These are phyloP conservation scores for Lactifluus echinatus DNA, from an alignment of 768 basidiomycete species.

Conservation along the genomic window DNA sequence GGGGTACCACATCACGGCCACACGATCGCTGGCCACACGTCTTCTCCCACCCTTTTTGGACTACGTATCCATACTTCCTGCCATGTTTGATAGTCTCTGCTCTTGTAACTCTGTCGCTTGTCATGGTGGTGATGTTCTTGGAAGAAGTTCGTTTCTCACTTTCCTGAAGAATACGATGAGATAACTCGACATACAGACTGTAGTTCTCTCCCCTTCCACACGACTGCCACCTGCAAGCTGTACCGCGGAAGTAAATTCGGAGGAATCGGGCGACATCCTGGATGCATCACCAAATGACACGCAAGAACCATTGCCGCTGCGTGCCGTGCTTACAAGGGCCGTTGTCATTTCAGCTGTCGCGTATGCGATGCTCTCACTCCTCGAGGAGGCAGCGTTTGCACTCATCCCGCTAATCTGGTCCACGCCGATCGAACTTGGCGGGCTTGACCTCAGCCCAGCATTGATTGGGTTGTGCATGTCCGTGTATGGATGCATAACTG, in stretches of 20 bases:
- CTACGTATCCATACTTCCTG: slow-evolving; percentile 22
- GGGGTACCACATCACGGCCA: slow-evolving; percentile 22
- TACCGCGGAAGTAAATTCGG: background rate
- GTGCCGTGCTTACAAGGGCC: too few relatives aligned
- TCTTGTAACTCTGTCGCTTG: background rate
- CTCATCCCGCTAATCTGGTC: slow-evolving; percentile 40
- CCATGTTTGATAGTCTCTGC: slow-evolving; percentile 11
- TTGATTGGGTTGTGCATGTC: slow-evolving; percentile 32
- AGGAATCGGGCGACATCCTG: background rate
- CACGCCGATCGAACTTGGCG: slow-evolving; percentile 35
- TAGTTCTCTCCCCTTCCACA: background rate
- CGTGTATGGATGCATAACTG: slow-evolving; percentile 29
- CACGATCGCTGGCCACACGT: slow-evolving; percentile 19
- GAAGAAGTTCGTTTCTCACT: background rate
- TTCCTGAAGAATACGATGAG: background rate
- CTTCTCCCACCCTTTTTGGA: slow-evolving; percentile 21
- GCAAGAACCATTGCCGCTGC: slow-evolving; percentile 18
- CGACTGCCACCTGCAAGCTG: too few relatives aligned
- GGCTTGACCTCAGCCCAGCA: slow-evolving; percentile 31
- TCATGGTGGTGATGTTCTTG: background rate
- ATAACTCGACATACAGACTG: background rate
- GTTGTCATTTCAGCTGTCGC: slow-evolving; percentile 32
- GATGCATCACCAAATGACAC: background rate
- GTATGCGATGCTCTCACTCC: slow-evolving; percentile 35
- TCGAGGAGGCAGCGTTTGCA: slow-evolving; percentile 32